Percentiles rank a stretch among this genome's conserved stretches.
Evolutionary conservation across 1,284 basidiomycete genomes (phyloP).

Genomic region (Ustilago crameri): DNA sequence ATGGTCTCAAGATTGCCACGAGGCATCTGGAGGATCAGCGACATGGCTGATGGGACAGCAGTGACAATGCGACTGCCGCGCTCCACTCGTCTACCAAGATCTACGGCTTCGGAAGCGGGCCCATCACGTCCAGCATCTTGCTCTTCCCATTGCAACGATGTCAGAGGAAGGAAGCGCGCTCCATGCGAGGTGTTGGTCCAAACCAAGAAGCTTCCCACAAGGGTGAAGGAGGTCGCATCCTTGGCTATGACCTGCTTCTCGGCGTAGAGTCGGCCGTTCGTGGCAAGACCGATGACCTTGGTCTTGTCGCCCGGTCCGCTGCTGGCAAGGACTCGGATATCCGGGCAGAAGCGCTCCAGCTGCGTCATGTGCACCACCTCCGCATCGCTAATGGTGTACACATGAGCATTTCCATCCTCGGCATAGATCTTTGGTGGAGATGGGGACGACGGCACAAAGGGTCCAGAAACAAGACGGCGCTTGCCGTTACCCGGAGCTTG

Average conservation of each 20-base stretch:
- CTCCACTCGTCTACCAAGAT: conserved; percentile 62
- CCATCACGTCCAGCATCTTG: conserved; percentile 8
- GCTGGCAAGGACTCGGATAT: conserved; percentile 24
- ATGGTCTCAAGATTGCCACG: conserved; percentile 96
- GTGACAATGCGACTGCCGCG: conserved; percentile 64
- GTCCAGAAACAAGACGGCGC: conserved; percentile 27
- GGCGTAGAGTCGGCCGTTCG: conserved; percentile 76
- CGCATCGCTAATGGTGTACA: conserved; percentile 6
- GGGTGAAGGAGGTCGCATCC: conserved; percentile 81
- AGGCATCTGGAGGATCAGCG: conserved; percentile 88
- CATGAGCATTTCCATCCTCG: conserved; percentile 32
- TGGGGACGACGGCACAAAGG: conserved; percentile 24
- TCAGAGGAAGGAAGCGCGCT: conserved; percentile 78
- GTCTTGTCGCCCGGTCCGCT: conserved; percentile 9
- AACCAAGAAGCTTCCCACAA: conserved; percentile 84
- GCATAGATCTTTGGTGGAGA: conserved; percentile 31
- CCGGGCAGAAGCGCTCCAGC: conserved; percentile 43
- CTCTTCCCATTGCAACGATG: conserved; percentile 53
- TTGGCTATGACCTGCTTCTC: conserved; percentile 71
- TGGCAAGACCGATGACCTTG: conserved; percentile 74
- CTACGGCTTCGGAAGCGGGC: conserved; percentile 24
- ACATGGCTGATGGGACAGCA: conserved; percentile 74
- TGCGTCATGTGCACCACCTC: conserved; percentile 20
- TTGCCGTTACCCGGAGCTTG: conserved; percentile 11
- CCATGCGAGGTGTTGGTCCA: conserved; percentile 88